Base-by-base conservation (phyloP, 768 basidiomycete species). In the Crepidotus variabilis region DNA sequence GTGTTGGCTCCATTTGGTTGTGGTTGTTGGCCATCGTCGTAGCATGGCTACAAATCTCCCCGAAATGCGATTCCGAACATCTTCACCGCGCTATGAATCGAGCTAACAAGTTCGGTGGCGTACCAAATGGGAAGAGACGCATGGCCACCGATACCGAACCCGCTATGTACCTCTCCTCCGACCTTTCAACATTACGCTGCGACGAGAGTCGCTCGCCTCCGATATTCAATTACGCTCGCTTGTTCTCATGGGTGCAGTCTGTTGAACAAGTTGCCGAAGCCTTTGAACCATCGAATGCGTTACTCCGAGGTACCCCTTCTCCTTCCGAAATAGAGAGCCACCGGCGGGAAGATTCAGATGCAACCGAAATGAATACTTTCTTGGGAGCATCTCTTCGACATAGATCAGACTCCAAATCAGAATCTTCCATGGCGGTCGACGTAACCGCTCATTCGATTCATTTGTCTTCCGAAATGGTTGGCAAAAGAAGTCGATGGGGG, bases 21-120 rank as follows among this genome's bases (percentile, higher is more conserved):
- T 80, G 77, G 75, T 66, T 79, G 18, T 39, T 79, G 7, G 69
- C 77, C 0, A 58, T 78, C 4, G 75, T 76, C 9, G 60, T 73
- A 2, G 72, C 75, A 3, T 78, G 76, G 72, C 60, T 78, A 7
- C 66, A 75, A 49, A 57, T 77, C 6, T 73, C 75, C 0, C 75
- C 76, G 0, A 72, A 77, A 56, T 74, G 73, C 50, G 72, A 77
- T 57, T 64, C 66, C 2, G 33, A 45, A 1, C 69, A 73, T 9
- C 63, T 78, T 11, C 43, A 50, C 39, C 55, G 52, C n/a, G 72
- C 72, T 3, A 43, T 75, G 1, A 50, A 60, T 1, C 51, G 62
- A 18, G 72, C 72, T 11, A 72, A 75, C 58, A 51, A 57, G 0
- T 57, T 56, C 7, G 64, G 68, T 8, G 67, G 59, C 49, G 65